Percentiles rank a stretch among this genome's conserved stretches.
These are phyloP conservation scores for Cryphonectria japonica DNA, from an alignment of 2,329 filamentous ascomycete genomes.

Conservation along the genomic window DNA sequence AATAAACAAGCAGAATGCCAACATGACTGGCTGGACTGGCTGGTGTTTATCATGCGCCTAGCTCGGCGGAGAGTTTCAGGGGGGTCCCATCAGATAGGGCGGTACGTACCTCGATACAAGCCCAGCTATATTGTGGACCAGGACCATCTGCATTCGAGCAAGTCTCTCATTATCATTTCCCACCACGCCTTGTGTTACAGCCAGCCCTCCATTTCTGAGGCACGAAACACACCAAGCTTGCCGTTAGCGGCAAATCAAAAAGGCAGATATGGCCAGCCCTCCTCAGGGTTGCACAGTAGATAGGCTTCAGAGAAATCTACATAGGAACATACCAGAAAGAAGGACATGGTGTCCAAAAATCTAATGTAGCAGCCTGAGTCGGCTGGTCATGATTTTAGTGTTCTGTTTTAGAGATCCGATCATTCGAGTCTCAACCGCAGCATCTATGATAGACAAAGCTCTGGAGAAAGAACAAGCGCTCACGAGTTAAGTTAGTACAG, in stretches of 20 bases:
- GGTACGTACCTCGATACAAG: neutral
- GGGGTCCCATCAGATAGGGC: slow-evolving; percentile 11
- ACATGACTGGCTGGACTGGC: neutral
- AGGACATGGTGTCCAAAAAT: neutral
- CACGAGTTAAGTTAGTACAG: slow-evolving; percentile 16
- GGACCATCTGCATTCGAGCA: neutral
- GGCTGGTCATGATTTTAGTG: neutral
- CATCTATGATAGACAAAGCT: slow-evolving; percentile 13
- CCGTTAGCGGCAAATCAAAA: slow-evolving; percentile 10
- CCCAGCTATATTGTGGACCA: neutral
- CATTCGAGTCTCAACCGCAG: slow-evolving; percentile 11
- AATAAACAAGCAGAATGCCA: neutral
- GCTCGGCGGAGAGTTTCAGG: slow-evolving; percentile 6
- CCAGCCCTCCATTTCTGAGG: neutral
- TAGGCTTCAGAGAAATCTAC: neutral
- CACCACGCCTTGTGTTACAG: slow-evolving; percentile 18
- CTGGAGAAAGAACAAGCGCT: slow-evolving; percentile 12
- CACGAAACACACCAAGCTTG: slow-evolving; percentile 10
- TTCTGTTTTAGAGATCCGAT: neutral
- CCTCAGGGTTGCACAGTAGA: neutral
- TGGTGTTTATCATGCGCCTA: neutral
- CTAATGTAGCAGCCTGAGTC: neutral
- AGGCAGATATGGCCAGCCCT: neutral
- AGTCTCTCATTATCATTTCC: slow-evolving; percentile 14
- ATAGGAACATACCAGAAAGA: neutral